Percentiles rank a stretch among this genome's conserved stretches.
These are phyloP conservation scores for Suillus tomentosus DNA, from an alignment of 768 basidiomycete genomes.

Conservation along the genomic window DNA sequence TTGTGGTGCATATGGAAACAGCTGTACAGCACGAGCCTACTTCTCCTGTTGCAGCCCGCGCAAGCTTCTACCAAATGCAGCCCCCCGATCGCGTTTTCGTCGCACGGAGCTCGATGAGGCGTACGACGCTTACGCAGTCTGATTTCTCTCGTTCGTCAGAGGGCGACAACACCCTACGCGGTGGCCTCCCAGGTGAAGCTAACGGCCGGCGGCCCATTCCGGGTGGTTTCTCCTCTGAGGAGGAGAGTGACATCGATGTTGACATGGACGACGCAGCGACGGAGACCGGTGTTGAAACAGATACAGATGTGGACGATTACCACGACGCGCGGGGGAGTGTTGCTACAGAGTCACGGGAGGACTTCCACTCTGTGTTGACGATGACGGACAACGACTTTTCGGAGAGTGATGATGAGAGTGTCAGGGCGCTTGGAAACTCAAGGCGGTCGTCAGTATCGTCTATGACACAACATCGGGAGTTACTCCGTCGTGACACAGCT, in stretches of 20 bases:
- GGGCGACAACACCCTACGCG: constrained; percentile 42
- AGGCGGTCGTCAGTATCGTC: constrained; percentile 32
- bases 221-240: constrained; percentile 25
- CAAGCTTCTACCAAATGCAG: constrained; percentile 38
- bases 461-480: constrained; percentile 18
- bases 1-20: constrained; percentile 43
- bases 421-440: constrained; percentile 62
- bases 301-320: constrained; percentile 72
- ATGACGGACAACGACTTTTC: constrained; percentile 69
- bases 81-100: constrained; percentile 24
- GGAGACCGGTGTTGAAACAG: constrained; percentile 68
- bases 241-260: constrained; percentile 40
- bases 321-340: constrained; percentile 74
- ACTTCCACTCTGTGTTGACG: constrained; percentile 78
- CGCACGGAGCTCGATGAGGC: constrained; percentile 24
- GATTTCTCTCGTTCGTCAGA: constrained; percentile 38
- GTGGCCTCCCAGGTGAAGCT: constrained; percentile 22
- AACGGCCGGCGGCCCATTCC: constrained; percentile 17
- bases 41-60: constrained; percentile 23
- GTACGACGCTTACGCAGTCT: constrained; percentile 51
- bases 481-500: constrained; percentile 25
- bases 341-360: constrained; percentile 67
- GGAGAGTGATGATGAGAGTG: constrained; percentile 66
- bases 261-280: constrained; percentile 45
- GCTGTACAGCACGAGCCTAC: constrained; percentile 50